phyloP scores from a whole-genome alignment of 257 asterid species.

The Catharanthus roseus region DNA sequence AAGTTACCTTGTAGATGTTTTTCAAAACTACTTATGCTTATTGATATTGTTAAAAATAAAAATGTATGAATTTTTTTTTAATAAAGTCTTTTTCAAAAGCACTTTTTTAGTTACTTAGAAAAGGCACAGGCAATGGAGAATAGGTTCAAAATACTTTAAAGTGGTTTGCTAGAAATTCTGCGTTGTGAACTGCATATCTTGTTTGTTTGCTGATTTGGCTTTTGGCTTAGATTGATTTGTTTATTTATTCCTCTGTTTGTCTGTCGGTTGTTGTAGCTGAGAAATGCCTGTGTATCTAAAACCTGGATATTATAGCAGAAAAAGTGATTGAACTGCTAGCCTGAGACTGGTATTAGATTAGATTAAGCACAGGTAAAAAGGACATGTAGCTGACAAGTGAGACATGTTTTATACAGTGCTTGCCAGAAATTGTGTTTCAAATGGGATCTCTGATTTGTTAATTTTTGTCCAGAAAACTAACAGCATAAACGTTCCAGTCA shows the following conservation, averaged over 20 bases:
- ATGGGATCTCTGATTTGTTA: too few species aligned
- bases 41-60: too few species aligned
- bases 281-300: not conserved
- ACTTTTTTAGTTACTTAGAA: too few species aligned
- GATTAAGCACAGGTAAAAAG: not conserved
- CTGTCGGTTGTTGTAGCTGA: not conserved
- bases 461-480: not conserved
- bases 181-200: not conserved
- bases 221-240: not conserved
- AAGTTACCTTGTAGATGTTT: too few species aligned
- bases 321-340: not conserved
- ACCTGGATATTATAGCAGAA: not conserved
- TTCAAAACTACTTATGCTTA: too few species aligned
- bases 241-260: not conserved
- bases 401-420: not conserved
- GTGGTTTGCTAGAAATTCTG: not conserved
- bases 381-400: not conserved
- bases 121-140: too few species aligned
- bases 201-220: not conserved
- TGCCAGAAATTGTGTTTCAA: not conserved
- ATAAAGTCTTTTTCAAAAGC: too few species aligned
- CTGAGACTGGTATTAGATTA: not conserved
- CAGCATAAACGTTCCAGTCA: not conserved
- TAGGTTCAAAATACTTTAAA: too few species aligned
- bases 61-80: too few species aligned